A percentile compares a stretch with the other conserved stretches of the same genome.
Evolutionary conservation across 345 rosid species (phyloP).

Genomic region (Eucalyptus cladocalyx): DNA sequence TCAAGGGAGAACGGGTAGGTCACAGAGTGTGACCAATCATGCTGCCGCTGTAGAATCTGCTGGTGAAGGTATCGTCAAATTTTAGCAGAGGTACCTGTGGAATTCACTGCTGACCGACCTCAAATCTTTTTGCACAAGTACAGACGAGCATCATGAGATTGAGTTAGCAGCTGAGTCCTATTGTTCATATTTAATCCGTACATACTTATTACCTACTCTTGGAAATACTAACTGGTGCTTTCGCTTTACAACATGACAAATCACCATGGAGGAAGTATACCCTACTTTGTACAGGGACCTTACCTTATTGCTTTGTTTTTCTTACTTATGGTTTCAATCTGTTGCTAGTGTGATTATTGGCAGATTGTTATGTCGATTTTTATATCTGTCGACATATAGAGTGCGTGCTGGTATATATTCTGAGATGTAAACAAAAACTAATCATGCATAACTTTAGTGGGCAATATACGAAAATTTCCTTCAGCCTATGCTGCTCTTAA

Average conservation of each 20-base stretch:
- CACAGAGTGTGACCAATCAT: not conserved
- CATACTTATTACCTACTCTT: not conserved
- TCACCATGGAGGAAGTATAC: not conserved
- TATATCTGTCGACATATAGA: not conserved
- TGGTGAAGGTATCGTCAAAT: not conserved
- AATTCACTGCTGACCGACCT: not conserved
- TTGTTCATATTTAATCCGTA: not conserved
- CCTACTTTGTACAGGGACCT: not conserved
- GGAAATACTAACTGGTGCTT: not conserved
- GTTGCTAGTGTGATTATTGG: not conserved
- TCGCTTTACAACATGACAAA: not conserved
- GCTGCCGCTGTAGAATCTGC: not conserved
- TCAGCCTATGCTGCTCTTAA: not conserved
- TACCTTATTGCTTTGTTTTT: not conserved
- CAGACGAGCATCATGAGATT: not conserved
- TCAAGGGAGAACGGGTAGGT: conserved; percentile 9
- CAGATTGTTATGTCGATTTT: not conserved
- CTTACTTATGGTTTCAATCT: not conserved
- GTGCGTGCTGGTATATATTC: not conserved
- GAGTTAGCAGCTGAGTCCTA: not conserved
- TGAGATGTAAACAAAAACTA: not conserved
- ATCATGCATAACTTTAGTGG: not conserved
- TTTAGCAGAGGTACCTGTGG: not conserved
- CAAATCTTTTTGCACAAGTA: not conserved
- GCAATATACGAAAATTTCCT: not conserved